Conservation (phyloP, 202 grass and related monocot species). For the Setaria viridis region DNA sequence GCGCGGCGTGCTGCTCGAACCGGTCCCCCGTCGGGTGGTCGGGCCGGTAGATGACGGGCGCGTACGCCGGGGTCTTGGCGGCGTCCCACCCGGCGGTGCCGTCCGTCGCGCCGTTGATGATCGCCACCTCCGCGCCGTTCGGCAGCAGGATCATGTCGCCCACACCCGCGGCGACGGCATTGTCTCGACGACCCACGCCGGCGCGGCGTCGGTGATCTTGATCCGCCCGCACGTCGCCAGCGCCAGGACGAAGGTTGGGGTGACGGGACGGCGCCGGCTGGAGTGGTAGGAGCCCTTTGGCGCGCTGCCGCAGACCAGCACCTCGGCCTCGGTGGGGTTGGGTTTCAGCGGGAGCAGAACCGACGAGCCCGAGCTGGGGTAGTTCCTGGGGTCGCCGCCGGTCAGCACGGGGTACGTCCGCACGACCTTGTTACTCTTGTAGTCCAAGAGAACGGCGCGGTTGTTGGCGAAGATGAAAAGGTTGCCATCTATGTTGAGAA, state of each 20-base stretch:
- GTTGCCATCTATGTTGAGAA: constrained; percentile 88
- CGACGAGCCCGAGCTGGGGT: constrained; percentile 85
- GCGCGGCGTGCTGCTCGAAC: constrained; percentile 56
- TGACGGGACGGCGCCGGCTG: constrained; percentile 18
- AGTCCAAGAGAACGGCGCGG: constrained; percentile 75
- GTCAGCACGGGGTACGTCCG: constrained; percentile 59
- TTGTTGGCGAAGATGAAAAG: constrained; percentile 93
- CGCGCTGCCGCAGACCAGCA: constrained; percentile 86
- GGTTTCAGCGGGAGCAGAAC: constrained; percentile 74
- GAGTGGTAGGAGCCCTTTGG: constrained; percentile 61
- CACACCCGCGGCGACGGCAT: constrained; percentile 91
- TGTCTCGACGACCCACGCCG: constrained; percentile 73
- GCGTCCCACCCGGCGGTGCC: constrained; percentile 86
- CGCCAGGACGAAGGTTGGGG: constrained; percentile 43
- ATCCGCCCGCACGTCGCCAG: constrained; percentile 76
- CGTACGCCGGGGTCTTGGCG: constrained; percentile 45
- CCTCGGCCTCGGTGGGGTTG: constrained; percentile 71
- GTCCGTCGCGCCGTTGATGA: constrained; percentile 74
- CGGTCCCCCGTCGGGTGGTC: constrained; percentile 36
- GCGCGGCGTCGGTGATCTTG: constrained; percentile 73
- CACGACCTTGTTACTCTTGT: constrained; percentile 62
- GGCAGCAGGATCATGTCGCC: constrained; percentile 89
- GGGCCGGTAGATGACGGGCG: constrained; percentile 64
- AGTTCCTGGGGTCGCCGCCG: constrained; percentile 79
- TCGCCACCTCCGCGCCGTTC: constrained; percentile 61